Evolutionary conservation across 495 filamentous ascomycete species (phyloP).

Genomic region (Penicillium manginii): DNA sequence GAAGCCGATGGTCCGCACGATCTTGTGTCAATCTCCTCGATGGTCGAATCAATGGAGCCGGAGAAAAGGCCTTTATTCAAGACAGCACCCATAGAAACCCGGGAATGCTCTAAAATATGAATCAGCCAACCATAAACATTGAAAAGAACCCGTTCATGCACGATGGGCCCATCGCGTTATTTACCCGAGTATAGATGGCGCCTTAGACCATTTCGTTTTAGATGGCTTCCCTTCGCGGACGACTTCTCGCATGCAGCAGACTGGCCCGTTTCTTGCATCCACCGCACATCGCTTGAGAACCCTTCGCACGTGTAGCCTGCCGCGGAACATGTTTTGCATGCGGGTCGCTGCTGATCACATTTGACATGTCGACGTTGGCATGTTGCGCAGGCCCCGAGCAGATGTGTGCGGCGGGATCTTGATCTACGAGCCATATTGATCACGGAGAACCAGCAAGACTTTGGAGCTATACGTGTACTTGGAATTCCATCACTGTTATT

Average conservation of each 20-base stretch:
- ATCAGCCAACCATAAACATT: neutral
- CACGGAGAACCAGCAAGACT: neutral
- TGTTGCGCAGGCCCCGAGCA: conserved; percentile 1
- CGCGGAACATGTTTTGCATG: conserved; percentile 27
- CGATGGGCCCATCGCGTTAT: neutral
- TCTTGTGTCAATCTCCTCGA: conserved; percentile 27
- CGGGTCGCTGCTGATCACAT: conserved; percentile 39
- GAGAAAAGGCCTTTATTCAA: conserved; percentile 24
- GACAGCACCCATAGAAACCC: conserved; percentile 28
- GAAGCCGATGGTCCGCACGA: conserved; percentile 15
- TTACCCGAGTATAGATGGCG: conserved; percentile 32
- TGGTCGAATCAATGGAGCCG: conserved; percentile 29
- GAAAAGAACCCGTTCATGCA: neutral
- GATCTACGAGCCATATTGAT: neutral
- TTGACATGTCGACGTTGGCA: conserved; percentile 21
- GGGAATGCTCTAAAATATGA: conserved; percentile 20
- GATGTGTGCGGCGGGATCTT: neutral
- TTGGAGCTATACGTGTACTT: too few relatives aligned
- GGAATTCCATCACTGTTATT: too few relatives aligned
- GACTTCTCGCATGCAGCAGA: neutral
- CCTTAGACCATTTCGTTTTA: conserved; percentile 14
- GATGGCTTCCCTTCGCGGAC: neutral
- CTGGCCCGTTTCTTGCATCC: conserved; percentile 20
- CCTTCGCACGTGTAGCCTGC: conserved; percentile 29
- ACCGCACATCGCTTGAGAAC: conserved; percentile 23